Conservation (phyloP, 2,329 filamentous ascomycete genomes). For the Chrysosporium keratinophilum region DNA sequence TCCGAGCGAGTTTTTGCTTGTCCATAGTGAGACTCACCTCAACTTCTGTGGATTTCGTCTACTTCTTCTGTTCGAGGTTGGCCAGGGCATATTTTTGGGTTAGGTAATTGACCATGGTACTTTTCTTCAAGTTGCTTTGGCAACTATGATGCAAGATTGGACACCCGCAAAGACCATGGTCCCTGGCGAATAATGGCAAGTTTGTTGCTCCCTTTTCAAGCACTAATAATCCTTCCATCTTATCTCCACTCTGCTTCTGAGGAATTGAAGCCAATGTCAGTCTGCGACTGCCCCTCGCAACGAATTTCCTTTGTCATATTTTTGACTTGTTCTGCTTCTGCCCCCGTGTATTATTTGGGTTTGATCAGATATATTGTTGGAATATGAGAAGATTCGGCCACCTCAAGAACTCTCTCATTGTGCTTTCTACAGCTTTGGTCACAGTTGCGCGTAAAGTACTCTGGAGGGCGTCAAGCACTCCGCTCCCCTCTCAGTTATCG, state of each 20-base stretch:
- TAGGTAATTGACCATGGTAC: slow-evolving; percentile 15
- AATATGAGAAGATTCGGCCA: slow-evolving; percentile 38
- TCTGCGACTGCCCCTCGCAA: slow-evolving; percentile 26
- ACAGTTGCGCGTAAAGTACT: not conserved
- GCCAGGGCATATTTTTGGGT: slow-evolving; percentile 37
- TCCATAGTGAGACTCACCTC: not conserved
- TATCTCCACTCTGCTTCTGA: slow-evolving; percentile 10
- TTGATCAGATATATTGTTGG: slow-evolving; percentile 27
- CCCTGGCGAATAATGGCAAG: not conserved
- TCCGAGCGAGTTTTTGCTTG: slow-evolving; percentile 11
- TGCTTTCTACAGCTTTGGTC: too few species aligned
- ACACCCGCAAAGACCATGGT: slow-evolving; percentile 14
- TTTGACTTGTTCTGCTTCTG: slow-evolving; percentile 19
- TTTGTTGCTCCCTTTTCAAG: slow-evolving; percentile 7
- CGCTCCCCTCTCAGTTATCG: not conserved
- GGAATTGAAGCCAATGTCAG: slow-evolving; percentile 18
- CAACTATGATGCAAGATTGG: slow-evolving; percentile 3
- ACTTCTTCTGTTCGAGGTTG: slow-evolving; percentile 32
- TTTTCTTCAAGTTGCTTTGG: not conserved
- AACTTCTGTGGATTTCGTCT: slow-evolving; percentile 5
- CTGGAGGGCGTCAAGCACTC: not conserved
- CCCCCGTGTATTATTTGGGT: slow-evolving; percentile 18
- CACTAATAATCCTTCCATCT: not conserved
- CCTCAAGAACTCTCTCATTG: slow-evolving; percentile 23
- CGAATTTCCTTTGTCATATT: slow-evolving; percentile 21